phyloP scores from a whole-genome alignment of 2,329 filamentous ascomycete species.

The Arthrobotrys sinensis region DNA sequence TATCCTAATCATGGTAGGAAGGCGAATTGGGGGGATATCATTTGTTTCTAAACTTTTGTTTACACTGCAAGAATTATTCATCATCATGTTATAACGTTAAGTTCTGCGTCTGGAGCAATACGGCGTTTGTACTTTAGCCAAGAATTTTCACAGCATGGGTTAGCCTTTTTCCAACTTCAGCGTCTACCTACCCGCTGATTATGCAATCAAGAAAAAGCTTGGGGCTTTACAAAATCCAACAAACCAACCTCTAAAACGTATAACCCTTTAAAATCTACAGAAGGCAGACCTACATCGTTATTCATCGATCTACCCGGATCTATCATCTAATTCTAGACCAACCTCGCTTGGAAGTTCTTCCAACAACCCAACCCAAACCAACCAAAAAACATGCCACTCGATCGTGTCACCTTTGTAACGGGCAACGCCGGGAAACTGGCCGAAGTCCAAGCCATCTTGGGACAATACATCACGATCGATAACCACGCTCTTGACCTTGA shows the following conservation, averaged over 20 bases:
- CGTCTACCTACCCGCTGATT: slow-evolving; percentile 9
- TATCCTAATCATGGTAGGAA: slow-evolving; percentile 28
- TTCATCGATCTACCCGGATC: neutral
- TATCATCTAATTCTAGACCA: neutral
- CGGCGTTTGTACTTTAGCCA: slow-evolving; percentile 50
- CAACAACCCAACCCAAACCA: too few relatives aligned
- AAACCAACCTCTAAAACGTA: slow-evolving; percentile 9
- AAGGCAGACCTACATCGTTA: neutral
- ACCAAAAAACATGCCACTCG: slow-evolving; percentile 68
- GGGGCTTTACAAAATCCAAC: slow-evolving; percentile 37
- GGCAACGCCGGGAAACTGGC: slow-evolving; percentile 94
- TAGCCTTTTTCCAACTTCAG: slow-evolving; percentile 29
- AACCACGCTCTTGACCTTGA: slow-evolving; percentile 84
- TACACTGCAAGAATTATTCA: neutral
- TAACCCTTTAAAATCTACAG: neutral
- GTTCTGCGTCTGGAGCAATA: slow-evolving; percentile 10
- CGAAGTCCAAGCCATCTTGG: slow-evolving; percentile 90
- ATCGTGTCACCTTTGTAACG: slow-evolving; percentile 90
- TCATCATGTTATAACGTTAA: too few relatives aligned
- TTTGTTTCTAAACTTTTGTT: neutral
- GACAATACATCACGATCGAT: slow-evolving; percentile 79
- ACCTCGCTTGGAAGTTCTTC: neutral
- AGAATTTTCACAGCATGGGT: slow-evolving; percentile 44
- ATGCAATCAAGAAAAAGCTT: slow-evolving; percentile 34
- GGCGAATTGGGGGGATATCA: slow-evolving; percentile 43